Percentiles rank a stretch among this genome's conserved stretches.
Conservation (phyloP, 2,329 filamentous ascomycete species). For the Diaporthe aspalathi region DNA sequence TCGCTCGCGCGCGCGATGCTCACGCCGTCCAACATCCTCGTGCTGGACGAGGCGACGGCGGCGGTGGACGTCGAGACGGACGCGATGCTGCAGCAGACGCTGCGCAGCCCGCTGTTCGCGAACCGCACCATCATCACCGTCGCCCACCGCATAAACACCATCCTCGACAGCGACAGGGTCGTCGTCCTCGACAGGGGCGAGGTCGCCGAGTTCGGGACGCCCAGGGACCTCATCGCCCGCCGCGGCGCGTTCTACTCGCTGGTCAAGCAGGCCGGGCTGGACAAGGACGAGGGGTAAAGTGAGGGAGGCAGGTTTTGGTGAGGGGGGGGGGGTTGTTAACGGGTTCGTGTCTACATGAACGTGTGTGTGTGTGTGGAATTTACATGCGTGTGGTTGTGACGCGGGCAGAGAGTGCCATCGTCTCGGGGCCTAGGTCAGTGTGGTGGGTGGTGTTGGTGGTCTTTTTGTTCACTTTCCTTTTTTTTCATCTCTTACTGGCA, state of each 20-base stretch:
- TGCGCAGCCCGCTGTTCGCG: conserved; percentile 76
- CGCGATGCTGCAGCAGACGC: conserved; percentile 72
- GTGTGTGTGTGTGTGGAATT: not conserved
- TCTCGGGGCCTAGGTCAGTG: not conserved
- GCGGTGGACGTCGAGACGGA: conserved; percentile 76
- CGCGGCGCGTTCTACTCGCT: conserved; percentile 88
- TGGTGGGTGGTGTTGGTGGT: conserved; percentile 11
- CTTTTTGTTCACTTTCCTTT: not conserved
- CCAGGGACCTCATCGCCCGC: conserved; percentile 78
- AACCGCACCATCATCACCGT: conserved; percentile 98
- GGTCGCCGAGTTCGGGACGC: conserved; percentile 93
- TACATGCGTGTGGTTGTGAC: not conserved
- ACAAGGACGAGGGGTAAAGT: conserved; percentile 55
- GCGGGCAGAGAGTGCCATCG: conserved; percentile 6
- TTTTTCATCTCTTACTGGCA: not conserved
- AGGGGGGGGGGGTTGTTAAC: not conserved
- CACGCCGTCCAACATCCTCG: conserved; percentile 95
- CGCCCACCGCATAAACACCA: conserved; percentile 97
- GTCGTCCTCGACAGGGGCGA: conserved; percentile 91
- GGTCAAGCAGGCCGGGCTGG: conserved; percentile 88
- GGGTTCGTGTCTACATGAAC: too few species aligned
- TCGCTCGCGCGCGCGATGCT: conserved; percentile 93
- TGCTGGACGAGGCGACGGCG: conserved; percentile 96
- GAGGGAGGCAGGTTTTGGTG: too few species aligned
- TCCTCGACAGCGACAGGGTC: conserved; percentile 88